A percentile compares a stretch with the other conserved stretches of the same genome.
phyloP scores from a whole-genome alignment of 768 basidiomycete genomes.

The Mycena vulgaris region DNA sequence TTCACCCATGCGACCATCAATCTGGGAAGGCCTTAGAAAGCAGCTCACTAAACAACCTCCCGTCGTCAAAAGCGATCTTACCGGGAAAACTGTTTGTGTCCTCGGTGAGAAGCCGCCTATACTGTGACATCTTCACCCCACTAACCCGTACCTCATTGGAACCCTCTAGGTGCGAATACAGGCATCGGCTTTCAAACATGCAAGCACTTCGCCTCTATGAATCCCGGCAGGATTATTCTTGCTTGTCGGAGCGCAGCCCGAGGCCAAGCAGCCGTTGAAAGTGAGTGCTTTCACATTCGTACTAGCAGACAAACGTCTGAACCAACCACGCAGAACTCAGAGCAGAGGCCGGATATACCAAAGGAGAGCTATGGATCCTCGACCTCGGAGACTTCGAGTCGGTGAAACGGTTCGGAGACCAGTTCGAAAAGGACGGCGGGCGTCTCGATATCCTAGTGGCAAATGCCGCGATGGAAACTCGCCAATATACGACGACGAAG shows the following conservation, averaged over 20 bases:
- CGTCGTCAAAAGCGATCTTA: slow-evolving; percentile 5
- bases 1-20: too few species aligned
- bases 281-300: slow-evolving; percentile 29
- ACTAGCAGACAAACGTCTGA: background rate
- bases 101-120: background rate
- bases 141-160: background rate
- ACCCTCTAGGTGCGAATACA: slow-evolving; percentile 10
- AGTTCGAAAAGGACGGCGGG: slow-evolving; percentile 44
- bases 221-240: slow-evolving; percentile 44
- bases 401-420: slow-evolving; percentile 49
- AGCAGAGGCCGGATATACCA: slow-evolving; percentile 39
- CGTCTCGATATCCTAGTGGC: slow-evolving; percentile 49
- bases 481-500: slow-evolving; percentile 36
- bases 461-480: slow-evolving; percentile 45
- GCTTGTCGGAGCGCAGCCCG: slow-evolving; percentile 47
- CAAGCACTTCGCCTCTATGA: slow-evolving; percentile 50
- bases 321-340: slow-evolving; percentile 37
- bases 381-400: slow-evolving; percentile 52
- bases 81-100: slow-evolving; percentile 17
- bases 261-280: slow-evolving; percentile 39
- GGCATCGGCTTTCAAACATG: slow-evolving; percentile 50
- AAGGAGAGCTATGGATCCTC: slow-evolving; percentile 50
- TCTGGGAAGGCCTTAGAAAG: background rate
- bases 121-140: background rate
- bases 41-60: background rate